Percentiles rank a stretch among this genome's conserved stretches.
phyloP scores from a whole-genome alignment of 495 filamentous ascomycete genomes.

The Hypoxylon cercidicola region DNA sequence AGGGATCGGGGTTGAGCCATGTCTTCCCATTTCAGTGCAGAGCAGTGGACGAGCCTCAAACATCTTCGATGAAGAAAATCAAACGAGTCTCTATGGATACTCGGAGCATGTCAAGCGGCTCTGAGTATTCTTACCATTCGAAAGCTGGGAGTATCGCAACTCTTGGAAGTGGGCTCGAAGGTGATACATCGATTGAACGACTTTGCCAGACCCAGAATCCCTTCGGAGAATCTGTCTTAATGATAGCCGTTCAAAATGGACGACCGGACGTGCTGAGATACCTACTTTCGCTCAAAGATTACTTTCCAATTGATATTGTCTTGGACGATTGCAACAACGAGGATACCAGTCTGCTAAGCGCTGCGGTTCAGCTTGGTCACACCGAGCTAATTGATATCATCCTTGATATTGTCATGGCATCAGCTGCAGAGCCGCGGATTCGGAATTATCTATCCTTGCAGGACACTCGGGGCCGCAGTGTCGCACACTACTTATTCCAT shows the following conservation, averaged over 20 bases:
- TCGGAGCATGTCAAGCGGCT: slow-evolving; percentile 86
- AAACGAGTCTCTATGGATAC: slow-evolving; percentile 92
- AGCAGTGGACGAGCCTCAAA: slow-evolving; percentile 46
- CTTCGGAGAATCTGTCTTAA: slow-evolving; percentile 85
- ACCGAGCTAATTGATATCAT: slow-evolving; percentile 77
- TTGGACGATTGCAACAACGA: slow-evolving; percentile 88
- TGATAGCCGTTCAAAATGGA: slow-evolving; percentile 93
- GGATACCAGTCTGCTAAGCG: slow-evolving; percentile 88
- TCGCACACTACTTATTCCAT: slow-evolving; percentile 96
- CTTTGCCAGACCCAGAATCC: slow-evolving; percentile 83
- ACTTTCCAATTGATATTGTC: slow-evolving; percentile 73
- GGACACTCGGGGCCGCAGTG: slow-evolving; percentile 86
- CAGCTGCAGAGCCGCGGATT: slow-evolving; percentile 56
- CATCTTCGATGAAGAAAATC: slow-evolving; percentile 60
- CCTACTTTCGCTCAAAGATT: slow-evolving; percentile 77
- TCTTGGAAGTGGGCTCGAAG: slow-evolving; percentile 76
- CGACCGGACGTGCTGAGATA: slow-evolving; percentile 77
- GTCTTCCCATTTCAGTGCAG: slow-evolving; percentile 88
- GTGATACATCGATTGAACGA: slow-evolving; percentile 84
- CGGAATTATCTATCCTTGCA: slow-evolving; percentile 74
- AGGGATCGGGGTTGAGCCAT: slow-evolving; percentile 77
- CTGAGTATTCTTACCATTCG: slow-evolving; percentile 79
- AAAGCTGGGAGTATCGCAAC: slow-evolving; percentile 80
- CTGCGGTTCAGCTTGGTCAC: slow-evolving; percentile 91
- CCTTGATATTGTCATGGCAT: slow-evolving; percentile 66